Conservation (phyloP, 441 rosid species). For the Bruguiera hainesii region DNA sequence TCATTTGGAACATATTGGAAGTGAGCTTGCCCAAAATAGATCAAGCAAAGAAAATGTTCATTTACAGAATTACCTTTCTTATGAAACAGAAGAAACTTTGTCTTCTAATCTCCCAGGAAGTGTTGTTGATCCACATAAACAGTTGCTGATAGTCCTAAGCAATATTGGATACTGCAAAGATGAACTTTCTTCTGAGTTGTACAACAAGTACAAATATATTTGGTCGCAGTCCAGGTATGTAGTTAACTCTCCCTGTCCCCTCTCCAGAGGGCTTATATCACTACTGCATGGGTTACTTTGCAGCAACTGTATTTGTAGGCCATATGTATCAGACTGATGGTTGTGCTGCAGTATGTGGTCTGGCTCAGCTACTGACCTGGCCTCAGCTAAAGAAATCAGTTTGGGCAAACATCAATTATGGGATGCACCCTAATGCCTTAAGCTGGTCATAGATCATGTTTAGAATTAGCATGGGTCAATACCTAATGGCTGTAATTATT, state of each 20-base stretch:
- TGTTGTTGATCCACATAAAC: slow-evolving; percentile 70
- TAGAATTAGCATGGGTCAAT: not conserved
- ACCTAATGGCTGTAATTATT: not conserved
- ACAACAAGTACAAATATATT: slow-evolving; percentile 68
- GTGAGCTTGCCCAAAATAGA: slow-evolving; percentile 61
- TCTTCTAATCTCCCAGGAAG: slow-evolving; percentile 55
- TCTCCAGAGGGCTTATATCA: not conserved
- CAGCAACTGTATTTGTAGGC: not conserved
- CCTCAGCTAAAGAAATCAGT: slow-evolving; percentile 6
- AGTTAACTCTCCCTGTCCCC: slow-evolving; percentile 9
- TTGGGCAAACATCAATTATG: slow-evolving; percentile 1
- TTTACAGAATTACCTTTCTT: slow-evolving; percentile 61
- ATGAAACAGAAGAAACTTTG: slow-evolving; percentile 41
- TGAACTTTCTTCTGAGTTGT: slow-evolving; percentile 78
- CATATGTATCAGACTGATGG: slow-evolving; percentile 7
- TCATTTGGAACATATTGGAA: slow-evolving; percentile 76
- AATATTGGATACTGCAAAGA: slow-evolving; percentile 98
- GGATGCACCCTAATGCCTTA: not conserved
- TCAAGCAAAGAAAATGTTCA: slow-evolving; percentile 49
- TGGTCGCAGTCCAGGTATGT: slow-evolving; percentile 75
- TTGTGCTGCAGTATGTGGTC: not conserved
- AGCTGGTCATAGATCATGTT: not conserved
- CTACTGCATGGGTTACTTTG: not conserved
- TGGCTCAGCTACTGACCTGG: not conserved
- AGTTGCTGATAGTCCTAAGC: slow-evolving; percentile 76